Percentiles rank a stretch among this genome's conserved stretches.
Evolutionary conservation across 352 stramenopile genomes (phyloP).

Genomic region (Globisporangium echinulatum): DNA sequence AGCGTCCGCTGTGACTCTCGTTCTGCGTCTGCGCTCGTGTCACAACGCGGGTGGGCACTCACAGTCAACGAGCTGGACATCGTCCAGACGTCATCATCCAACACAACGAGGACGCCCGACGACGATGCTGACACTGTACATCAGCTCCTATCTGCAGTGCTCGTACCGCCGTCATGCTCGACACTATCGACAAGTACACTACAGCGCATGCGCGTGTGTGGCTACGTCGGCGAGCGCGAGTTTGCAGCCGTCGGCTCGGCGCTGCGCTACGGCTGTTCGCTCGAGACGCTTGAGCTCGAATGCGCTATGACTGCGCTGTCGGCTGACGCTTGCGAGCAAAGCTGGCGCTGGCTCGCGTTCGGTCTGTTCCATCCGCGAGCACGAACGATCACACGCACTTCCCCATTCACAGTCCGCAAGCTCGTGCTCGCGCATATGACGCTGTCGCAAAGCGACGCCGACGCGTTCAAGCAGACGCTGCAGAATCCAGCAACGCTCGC

Average conservation of each 20-base stretch:
- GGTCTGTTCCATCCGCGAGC: not conserved
- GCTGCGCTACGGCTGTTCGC: not conserved
- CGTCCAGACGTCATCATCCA: not conserved
- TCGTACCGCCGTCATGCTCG: not conserved
- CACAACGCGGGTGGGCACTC: too few relatives aligned
- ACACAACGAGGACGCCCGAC: not conserved
- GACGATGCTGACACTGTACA: not conserved
- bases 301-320: not conserved
- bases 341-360: conserved; percentile 6
- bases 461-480: not conserved
- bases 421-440: not conserved
- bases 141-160: not conserved
- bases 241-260: not conserved
- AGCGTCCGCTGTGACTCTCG: not conserved
- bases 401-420: not conserved
- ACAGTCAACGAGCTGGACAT: not conserved
- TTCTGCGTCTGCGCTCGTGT: not conserved
- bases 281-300: not conserved
- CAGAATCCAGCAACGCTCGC: not conserved
- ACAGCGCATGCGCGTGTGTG: not conserved
- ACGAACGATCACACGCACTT: not conserved
- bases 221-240: not conserved
- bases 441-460: not conserved
- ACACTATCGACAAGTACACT: not conserved
- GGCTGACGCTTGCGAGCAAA: not conserved